Evolutionary conservation across 345 rosid species (phyloP), one percentile per base, ranked within the genome.

Genomic region (Brassica rapa): DNA sequence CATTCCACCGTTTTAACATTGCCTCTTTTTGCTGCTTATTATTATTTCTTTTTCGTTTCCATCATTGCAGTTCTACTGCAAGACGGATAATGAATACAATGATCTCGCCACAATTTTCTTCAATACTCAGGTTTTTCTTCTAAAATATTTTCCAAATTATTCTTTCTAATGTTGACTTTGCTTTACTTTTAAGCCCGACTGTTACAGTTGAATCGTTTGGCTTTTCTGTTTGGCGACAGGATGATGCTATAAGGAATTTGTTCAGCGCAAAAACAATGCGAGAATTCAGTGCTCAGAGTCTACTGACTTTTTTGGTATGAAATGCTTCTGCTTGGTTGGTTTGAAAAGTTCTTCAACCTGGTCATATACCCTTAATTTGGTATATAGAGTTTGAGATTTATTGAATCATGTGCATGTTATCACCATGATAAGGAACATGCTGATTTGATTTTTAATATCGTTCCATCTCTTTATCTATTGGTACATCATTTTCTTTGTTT

Each of bases 61-160:
- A 62, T 37, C 23, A 73, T 15, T 60, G 76, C 89, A 95, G 98
- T 95, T 95, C 80, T 95, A 87, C 81, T 95, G 99, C 86, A 84
- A 94, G 76, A 87, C 86, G 55, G 85, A 84, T 27, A 90, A 85
- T 8, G 98, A 93, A 73, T 95, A 95, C 85, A 95, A 93, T 77
- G 99, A 93, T 83, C 99, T 95, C 67, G 99, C 97, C 9, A 95
- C 99, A 23, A 91, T 93, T 78, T 95, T 95, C 90, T 95, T 95
- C 86, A 95, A 95, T 60, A 93, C 99, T 37, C 98, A 95, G 98
- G 98, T 94, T 71, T 60, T 6, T 43, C 16, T 62, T 64, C 71
- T 24, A 6, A 19, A 51, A 32, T 61, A 10, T 66, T 27, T 35
- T 21, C 21, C 8, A 23, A 51, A 0, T 6, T 0, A n/a, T 60